These are phyloP conservation scores for Colletotrichum liaoningense DNA, from an alignment of 2,329 filamentous ascomycete genomes.

Conservation along the genomic window DNA sequence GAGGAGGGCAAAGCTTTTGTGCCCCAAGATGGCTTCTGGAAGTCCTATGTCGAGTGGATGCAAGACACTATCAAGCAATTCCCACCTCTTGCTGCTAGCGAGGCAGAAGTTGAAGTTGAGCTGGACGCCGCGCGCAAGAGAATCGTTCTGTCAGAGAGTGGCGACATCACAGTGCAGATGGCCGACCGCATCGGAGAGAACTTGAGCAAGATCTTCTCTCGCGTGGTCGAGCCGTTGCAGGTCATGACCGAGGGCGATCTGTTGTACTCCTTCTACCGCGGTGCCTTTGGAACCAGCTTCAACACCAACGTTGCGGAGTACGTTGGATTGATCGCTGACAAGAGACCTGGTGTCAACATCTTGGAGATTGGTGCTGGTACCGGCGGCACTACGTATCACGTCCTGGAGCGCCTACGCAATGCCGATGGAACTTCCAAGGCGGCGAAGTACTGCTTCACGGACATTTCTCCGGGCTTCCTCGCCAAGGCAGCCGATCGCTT, in stretches of 20 bases:
- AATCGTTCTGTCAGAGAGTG: constrained; percentile 25
- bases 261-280: constrained; percentile 47
- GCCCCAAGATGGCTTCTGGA: constrained; percentile 27
- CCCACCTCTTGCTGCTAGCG: constrained; percentile 2
- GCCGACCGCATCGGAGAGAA: constrained; percentile 33
- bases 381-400: constrained; percentile 24
- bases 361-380: constrained; percentile 29
- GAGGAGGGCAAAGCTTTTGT: constrained; percentile 10
- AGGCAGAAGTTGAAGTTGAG: constrained; percentile 18
- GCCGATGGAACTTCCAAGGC: constrained; percentile 25
- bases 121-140: constrained; percentile 16
- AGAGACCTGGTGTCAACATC: constrained; percentile 36
- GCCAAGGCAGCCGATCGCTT: constrained; percentile 48
- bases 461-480: constrained; percentile 56
- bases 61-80: constrained; percentile 23
- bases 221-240: constrained; percentile 47
- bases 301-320: constrained; percentile 31
- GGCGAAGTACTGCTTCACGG: constrained; percentile 55
- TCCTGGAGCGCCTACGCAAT: constrained; percentile 29
- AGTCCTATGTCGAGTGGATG: constrained; percentile 28
- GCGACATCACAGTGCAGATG: constrained; percentile 29
- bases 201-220: constrained; percentile 45
- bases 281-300: constrained; percentile 28
- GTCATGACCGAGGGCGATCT: constrained; percentile 49
- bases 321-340: constrained; percentile 39